These are phyloP conservation scores for Typha latifolia DNA, from an alignment of 176 grass and related monocot species.

Conservation along the genomic window DNA sequence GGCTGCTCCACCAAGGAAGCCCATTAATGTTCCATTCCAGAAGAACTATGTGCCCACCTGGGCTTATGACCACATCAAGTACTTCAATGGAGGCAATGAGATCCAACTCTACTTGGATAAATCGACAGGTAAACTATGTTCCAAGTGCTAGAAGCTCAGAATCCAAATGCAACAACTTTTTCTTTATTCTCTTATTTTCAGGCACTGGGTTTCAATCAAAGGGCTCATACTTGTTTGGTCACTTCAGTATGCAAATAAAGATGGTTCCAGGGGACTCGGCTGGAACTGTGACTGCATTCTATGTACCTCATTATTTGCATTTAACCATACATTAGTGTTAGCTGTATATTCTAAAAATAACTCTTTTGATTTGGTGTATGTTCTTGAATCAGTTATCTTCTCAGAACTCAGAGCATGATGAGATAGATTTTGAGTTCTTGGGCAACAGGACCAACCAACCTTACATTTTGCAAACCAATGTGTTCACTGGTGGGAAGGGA, in stretches of 20 bases:
- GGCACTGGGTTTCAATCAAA: constrained; percentile 69
- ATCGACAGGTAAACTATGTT: constrained; percentile 23
- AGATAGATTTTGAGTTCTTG: constrained; percentile 84
- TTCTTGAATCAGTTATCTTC: constrained; percentile 42
- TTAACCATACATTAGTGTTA: no score
- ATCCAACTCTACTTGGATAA: constrained; percentile 57
- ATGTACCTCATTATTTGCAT: constrained; percentile 22
- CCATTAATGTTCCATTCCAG: constrained; percentile 54
- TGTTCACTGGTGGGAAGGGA: constrained; percentile 70
- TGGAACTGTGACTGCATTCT: constrained; percentile 72
- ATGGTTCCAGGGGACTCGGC: constrained; percentile 72
- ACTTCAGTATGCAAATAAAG: constrained; percentile 91
- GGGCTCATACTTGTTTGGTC: constrained; percentile 69
- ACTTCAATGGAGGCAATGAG: constrained; percentile 48
- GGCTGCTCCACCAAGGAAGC: constrained; percentile 39
- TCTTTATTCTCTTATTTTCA: background rate
- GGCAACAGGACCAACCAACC: constrained; percentile 70
- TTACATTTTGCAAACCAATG: constrained; percentile 89
- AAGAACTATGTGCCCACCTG: constrained; percentile 77
- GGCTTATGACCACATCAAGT: constrained; percentile 72
- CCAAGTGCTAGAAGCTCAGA: background rate
- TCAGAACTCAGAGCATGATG: constrained; percentile 82
- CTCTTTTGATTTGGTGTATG: background rate
- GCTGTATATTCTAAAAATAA: background rate
- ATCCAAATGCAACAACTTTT: background rate